Base-by-base conservation (phyloP, 352 stramenopile genomes). In the Phytophthora vignae region DNA sequence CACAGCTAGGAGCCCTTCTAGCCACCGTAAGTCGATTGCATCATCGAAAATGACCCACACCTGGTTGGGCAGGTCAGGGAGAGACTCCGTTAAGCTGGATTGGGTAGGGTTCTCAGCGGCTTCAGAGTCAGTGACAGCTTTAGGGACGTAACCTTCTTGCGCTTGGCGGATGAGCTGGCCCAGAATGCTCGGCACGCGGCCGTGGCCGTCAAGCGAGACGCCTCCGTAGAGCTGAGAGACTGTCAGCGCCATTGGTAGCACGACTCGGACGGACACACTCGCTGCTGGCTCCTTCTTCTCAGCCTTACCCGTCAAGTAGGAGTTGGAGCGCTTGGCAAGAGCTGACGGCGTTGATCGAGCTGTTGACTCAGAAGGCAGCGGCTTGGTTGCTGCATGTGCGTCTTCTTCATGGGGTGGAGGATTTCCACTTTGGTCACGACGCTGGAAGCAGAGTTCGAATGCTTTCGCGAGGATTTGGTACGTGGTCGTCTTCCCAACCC, bases 1-100 rank as follows among this genome's bases (percentile, higher is more conserved):
- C 2, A 84, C 46, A 25, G 64, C 65, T 4, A 83, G 60, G 3
- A 91, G 53, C 2, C 60, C 66, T 67, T 90, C 82, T 4, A 84
- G 55, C 83, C 81, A 91, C 12, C 59, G n/a, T 0, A 69, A 9
- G 17, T 85, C 72, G 12, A 88, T 40, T 0, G 63, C 25, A 31
- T 83, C 79, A 14, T 91, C 83, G 10, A 90, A 84, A 2, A 86
- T 55, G 2, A 87, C 52, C 77, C 82, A 88, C 2, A 86, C 36
- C 14, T 83, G 68, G 19, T 73, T 71, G 3, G 63, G 55, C n/a
- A 71, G 36, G 9, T 55, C 12, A 6, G 60, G 25, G 11, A 76
- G 40, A 29, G 49, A 61, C 4, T 65, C n/a, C 9, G n/a, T n/a
- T 8, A 58, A 38, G 19, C 36, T 60, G 1, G 31, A 10, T 11